Conservation (phyloP, 371 early-diverging fungal genomes). For the Mucor circinelloides region DNA sequence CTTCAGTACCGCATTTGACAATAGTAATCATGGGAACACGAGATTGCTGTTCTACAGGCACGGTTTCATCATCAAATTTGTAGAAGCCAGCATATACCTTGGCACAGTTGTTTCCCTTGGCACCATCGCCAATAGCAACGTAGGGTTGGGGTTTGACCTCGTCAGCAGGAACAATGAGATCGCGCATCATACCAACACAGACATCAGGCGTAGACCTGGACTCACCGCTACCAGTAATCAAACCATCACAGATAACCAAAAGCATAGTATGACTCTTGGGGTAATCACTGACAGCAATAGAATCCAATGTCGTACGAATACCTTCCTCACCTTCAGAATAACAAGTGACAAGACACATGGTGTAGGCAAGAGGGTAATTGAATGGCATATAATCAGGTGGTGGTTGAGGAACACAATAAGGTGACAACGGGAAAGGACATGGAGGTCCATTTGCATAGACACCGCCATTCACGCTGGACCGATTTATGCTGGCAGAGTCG, state of each 20-base stretch:
- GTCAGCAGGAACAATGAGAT: conserved; percentile 67
- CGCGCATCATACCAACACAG: conserved; percentile 83
- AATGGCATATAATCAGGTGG: conserved; percentile 62
- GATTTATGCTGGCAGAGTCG: conserved; percentile 11
- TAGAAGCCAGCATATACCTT: conserved; percentile 92
- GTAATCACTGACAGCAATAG: conserved; percentile 89
- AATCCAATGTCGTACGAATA: conserved; percentile 93
- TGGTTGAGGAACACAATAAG: conserved; percentile 47
- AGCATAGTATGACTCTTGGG: conserved; percentile 89
- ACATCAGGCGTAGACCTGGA: conserved; percentile 78
- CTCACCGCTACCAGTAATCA: conserved; percentile 82
- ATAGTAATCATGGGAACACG: conserved; percentile 88
- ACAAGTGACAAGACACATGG: conserved; percentile 81
- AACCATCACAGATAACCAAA: conserved; percentile 88
- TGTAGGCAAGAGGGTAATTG: conserved; percentile 71
- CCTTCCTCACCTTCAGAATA: conserved; percentile 94
- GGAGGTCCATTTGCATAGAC: not conserved
- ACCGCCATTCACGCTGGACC: not conserved
- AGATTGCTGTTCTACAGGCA: conserved; percentile 52
- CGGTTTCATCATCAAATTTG: conserved; percentile 62
- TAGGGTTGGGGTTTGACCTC: conserved; percentile 77
- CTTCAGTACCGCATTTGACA: conserved; percentile 32
- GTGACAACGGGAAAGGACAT: conserved; percentile 47
- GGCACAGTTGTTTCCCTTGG: conserved; percentile 95
- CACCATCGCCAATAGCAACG: conserved; percentile 93